These are phyloP conservation scores for Xylariaceae sp. DNA, from an alignment of 2,329 filamentous ascomycete genomes.

Conservation along the genomic window DNA sequence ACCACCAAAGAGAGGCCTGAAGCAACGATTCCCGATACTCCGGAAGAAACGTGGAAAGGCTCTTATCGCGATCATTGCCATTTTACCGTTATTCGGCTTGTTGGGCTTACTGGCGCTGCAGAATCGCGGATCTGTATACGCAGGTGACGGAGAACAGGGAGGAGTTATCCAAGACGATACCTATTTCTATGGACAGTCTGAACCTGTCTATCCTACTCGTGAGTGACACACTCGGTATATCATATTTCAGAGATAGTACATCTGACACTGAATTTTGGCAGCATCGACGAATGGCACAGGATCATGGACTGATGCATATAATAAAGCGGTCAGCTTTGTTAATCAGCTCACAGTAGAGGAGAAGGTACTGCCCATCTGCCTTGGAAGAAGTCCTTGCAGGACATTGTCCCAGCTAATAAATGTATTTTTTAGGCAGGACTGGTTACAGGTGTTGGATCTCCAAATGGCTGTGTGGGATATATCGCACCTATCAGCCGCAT, in stretches of 20 bases:
- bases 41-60: conserved; percentile 25
- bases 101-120: conserved; percentile 30
- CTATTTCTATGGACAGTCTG: conserved; percentile 48
- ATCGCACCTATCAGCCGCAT: conserved; percentile 38
- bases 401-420: too few relatives aligned
- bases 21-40: conserved; percentile 26
- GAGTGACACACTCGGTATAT: conserved; percentile 21
- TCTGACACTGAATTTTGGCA: conserved; percentile 21
- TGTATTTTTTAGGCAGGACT: conserved; percentile 55
- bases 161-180: conserved; percentile 37
- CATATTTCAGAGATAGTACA: not conserved
- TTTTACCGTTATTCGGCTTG: conserved; percentile 30
- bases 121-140: conserved; percentile 12
- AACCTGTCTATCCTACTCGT: conserved; percentile 50
- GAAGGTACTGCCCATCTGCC: too few relatives aligned
- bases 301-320: conserved; percentile 64
- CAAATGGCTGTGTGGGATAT: conserved; percentile 45
- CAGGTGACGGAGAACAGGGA: conserved; percentile 4
- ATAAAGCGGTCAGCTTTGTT: conserved; percentile 66
- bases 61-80: conserved; percentile 26
- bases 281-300: conserved; percentile 56
- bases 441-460: conserved; percentile 59
- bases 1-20: too few relatives aligned
- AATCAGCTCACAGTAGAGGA: conserved; percentile 69
- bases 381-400: too few relatives aligned